phyloP scores from a whole-genome alignment of 169 alveolate species.

The Eimeria sp. region DNA sequence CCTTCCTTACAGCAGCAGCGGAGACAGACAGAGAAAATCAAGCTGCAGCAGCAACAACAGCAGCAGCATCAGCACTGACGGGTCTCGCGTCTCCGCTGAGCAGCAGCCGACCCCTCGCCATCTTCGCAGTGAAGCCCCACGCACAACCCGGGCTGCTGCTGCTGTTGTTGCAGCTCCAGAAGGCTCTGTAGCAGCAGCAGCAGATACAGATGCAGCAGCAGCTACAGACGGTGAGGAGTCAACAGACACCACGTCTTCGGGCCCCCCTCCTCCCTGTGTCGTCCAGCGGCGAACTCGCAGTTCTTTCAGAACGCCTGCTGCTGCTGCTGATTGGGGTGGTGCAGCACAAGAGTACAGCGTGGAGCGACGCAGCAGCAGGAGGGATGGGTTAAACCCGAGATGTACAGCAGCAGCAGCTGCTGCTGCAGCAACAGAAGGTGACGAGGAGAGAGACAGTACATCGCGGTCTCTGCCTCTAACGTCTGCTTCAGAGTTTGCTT shows the following conservation, averaged over 20 bases:
- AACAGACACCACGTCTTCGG: not conserved
- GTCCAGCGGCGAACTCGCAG: constrained; percentile 10
- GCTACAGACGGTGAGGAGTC: constrained; percentile 16
- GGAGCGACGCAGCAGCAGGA: constrained; percentile 45
- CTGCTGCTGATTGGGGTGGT: constrained; percentile 9
- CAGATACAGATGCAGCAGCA: too few species aligned
- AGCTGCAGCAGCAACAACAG: not conserved
- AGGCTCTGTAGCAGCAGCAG: too few species aligned
- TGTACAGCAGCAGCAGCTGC: constrained; percentile 5
- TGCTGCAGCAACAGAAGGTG: not conserved
- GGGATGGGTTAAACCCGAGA: not conserved
- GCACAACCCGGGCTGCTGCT: too few species aligned
- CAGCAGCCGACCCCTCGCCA: constrained; percentile 17
- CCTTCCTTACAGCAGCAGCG: not conserved
- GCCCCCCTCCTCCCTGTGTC: not conserved
- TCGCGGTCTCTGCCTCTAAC: not conserved
- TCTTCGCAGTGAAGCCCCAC: constrained; percentile 16
- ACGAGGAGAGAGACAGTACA: not conserved
- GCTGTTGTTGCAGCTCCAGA: too few species aligned
- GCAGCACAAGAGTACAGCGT: constrained; percentile 13
- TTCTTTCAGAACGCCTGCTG: not conserved
- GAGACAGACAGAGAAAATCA: not conserved
- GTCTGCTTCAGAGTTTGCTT: not conserved
- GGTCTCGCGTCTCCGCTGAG: not conserved
- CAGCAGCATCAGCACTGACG: too few species aligned